phyloP scores from a whole-genome alignment of 1,284 basidiomycete species.

The Porodaedalea pini region DNA sequence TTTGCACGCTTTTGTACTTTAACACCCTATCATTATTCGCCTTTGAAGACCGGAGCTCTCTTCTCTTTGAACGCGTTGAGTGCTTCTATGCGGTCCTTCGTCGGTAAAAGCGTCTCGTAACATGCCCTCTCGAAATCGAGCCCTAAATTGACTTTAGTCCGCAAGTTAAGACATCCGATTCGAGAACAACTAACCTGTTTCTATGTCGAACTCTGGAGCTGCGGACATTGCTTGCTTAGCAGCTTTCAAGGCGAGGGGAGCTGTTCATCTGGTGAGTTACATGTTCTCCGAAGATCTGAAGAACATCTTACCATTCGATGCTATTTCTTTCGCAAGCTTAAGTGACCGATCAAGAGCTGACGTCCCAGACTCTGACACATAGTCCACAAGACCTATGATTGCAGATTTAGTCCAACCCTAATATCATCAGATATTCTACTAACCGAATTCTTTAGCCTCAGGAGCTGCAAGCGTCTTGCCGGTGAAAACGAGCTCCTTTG shows the following conservation, averaged over 20 bases:
- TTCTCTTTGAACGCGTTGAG: conserved; percentile 89
- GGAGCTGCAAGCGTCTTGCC: conserved; percentile 59
- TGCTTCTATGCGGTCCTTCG: conserved; percentile 81
- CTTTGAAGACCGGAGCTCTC: conserved; percentile 76
- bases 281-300: conserved; percentile 5
- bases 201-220: conserved; percentile 73
- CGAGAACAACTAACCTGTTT: conserved; percentile 49
- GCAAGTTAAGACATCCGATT: not conserved
- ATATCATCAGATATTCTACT: conserved; percentile 22
- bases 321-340: conserved; percentile 61
- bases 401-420: not conserved
- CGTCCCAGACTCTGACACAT: conserved; percentile 57
- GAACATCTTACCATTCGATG: conserved; percentile 57
- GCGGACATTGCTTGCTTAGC: conserved; percentile 87
- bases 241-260: conserved; percentile 83
- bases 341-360: conserved; percentile 67
- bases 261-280: conserved; percentile 37
- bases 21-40: conserved; percentile 51
- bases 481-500: conserved; percentile 88
- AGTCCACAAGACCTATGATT: conserved; percentile 70
- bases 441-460: conserved; percentile 78
- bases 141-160: conserved; percentile 41
- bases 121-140: conserved; percentile 86
- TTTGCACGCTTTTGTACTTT: conserved; percentile 28
- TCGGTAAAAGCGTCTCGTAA: conserved; percentile 80